phyloP scores from a whole-genome alignment of 169 alveolate species.

The Perkinsus marinus region DNA sequence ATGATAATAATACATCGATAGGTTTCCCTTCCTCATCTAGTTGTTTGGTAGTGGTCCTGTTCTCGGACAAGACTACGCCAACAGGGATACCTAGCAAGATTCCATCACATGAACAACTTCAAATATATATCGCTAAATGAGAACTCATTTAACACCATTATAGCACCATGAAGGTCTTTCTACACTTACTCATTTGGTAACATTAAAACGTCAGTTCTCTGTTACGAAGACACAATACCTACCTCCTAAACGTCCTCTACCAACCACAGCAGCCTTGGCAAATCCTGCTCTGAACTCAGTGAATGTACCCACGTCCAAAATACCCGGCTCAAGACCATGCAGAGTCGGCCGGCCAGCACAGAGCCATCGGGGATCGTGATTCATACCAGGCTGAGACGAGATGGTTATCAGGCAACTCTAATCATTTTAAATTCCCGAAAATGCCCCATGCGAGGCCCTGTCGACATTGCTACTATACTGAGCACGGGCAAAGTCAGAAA shows the following conservation, averaged over 20 bases:
- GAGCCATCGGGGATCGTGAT: background rate
- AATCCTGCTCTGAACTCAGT: slow-evolving; percentile 19
- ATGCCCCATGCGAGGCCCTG: too few relatives aligned
- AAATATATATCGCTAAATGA: too few relatives aligned
- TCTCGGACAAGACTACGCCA: slow-evolving; percentile 22
- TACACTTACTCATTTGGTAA: background rate
- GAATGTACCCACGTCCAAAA: slow-evolving; percentile 11
- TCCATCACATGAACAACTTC: too few relatives aligned
- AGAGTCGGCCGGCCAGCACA: background rate
- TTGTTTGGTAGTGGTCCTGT: background rate
- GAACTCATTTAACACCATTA: too few relatives aligned
- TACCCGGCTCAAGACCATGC: background rate
- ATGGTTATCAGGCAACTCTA: background rate
- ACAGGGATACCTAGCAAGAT: slow-evolving; percentile 8
- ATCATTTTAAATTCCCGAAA: too few relatives aligned
- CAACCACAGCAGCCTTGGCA: slow-evolving; percentile 26
- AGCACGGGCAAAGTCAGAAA: too few relatives aligned
- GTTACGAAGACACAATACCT: too few relatives aligned
- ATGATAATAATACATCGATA: background rate
- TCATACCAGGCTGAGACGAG: background rate
- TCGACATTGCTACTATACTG: too few relatives aligned
- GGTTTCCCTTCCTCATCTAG: background rate
- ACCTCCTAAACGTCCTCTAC: slow-evolving; percentile 28
- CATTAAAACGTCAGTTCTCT: too few relatives aligned
- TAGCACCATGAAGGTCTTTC: background rate